Evolutionary conservation across 208 protist species (phyloP).

Genomic region (Crithidia sp.): DNA sequence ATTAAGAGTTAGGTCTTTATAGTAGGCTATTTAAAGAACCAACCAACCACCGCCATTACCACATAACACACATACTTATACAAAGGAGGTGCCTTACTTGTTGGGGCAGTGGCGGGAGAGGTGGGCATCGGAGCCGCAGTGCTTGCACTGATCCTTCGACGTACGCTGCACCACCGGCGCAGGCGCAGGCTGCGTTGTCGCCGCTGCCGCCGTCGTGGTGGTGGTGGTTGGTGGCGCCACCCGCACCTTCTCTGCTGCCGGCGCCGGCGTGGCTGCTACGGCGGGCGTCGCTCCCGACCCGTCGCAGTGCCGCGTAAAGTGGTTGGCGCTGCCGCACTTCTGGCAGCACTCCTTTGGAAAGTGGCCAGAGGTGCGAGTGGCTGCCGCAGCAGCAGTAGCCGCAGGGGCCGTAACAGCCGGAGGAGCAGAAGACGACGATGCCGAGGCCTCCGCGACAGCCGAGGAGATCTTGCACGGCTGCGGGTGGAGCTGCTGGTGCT

Average conservation of each 20-base stretch:
- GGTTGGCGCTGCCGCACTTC: constrained; percentile 39
- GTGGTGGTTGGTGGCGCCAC: not conserved
- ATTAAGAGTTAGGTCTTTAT: no score
- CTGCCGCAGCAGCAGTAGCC: constrained; percentile 6
- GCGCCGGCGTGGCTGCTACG: not conserved
- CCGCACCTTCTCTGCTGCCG: not conserved
- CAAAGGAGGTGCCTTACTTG: constrained; percentile 27
- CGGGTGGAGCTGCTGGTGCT: not conserved
- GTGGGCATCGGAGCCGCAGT: constrained; percentile 73
- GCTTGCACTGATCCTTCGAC: constrained; percentile 81
- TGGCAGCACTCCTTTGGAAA: constrained; percentile 44
- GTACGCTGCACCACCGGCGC: constrained; percentile 32
- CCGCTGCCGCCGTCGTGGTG: not conserved
- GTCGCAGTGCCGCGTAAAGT: constrained; percentile 50
- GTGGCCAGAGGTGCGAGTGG: not conserved
- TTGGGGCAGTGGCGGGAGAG: constrained; percentile 79
- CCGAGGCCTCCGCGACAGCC: not conserved
- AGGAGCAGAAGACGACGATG: not conserved
- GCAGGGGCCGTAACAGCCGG: not conserved
- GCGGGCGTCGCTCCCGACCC: constrained; percentile 8
- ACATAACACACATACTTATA: not conserved
- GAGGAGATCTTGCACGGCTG: not conserved
- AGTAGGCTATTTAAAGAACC: no score
- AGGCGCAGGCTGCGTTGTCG: not conserved
- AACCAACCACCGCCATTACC: no score